These are phyloP conservation scores for Suillus subaureus DNA, from an alignment of 768 basidiomycete genomes.

Conservation along the genomic window DNA sequence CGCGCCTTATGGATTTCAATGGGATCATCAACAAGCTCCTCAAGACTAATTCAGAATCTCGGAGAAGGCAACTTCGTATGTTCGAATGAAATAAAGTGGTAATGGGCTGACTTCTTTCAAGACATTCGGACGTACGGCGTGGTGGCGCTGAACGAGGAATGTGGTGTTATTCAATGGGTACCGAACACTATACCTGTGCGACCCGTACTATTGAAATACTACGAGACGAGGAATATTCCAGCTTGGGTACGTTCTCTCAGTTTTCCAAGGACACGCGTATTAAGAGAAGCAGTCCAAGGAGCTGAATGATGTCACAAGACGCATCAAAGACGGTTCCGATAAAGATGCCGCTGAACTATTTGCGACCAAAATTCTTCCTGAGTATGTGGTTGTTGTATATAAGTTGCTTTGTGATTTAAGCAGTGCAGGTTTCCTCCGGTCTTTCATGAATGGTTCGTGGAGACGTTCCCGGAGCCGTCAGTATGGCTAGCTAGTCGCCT, in stretches of 20 bases:
- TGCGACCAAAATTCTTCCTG: constrained; percentile 51
- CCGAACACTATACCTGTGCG: constrained; percentile 88
- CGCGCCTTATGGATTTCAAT: constrained; percentile 97
- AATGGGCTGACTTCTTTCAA: background rate
- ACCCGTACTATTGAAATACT: constrained; percentile 67
- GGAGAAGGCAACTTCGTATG: constrained; percentile 87
- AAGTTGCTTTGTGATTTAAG: background rate
- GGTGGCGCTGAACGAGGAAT: constrained; percentile 96
- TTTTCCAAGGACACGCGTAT: background rate
- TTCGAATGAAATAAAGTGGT: constrained; percentile 12
- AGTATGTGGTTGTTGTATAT: constrained; percentile 41
- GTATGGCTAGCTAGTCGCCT: constrained; percentile 92
- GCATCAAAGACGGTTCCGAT: constrained; percentile 52
- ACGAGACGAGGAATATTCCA: constrained; percentile 52
- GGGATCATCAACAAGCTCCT: constrained; percentile 96
- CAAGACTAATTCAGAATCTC: constrained; percentile 91
- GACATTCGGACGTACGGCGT: constrained; percentile 98
- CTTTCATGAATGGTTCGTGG: constrained; percentile 97
- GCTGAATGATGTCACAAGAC: constrained; percentile 47
- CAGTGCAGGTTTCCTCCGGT: constrained; percentile 71
- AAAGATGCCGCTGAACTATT: constrained; percentile 57
- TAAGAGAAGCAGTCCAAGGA: constrained; percentile 41
- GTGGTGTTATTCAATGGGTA: constrained; percentile 99
- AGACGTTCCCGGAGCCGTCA: constrained; percentile 95
- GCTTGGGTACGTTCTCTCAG: constrained; percentile 45